phyloP scores from a whole-genome alignment of 192 early-diverging fungal species.

The Coemansia sp. region DNA sequence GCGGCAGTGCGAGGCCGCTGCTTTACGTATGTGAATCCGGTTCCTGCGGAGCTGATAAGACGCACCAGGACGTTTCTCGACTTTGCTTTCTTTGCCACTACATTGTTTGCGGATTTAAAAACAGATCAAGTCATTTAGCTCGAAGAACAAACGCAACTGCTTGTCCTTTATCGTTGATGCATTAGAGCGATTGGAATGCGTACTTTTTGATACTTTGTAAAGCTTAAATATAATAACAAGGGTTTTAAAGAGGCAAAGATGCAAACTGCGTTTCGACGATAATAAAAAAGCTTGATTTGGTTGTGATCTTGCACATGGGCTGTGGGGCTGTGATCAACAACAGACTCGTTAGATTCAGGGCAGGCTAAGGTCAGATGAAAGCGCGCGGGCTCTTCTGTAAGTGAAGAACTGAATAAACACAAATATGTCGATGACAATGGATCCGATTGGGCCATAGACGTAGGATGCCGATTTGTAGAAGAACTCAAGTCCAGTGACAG shows the following conservation, averaged over 20 bases:
- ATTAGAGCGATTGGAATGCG: background rate
- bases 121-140: no score
- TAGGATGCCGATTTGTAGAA: slow-evolving; percentile 14
- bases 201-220: background rate
- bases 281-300: background rate
- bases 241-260: background rate
- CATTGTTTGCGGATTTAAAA: background rate
- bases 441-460: slow-evolving; percentile 29
- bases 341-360: background rate
- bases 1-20: slow-evolving; percentile 69
- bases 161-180: background rate
- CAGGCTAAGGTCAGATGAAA: background rate
- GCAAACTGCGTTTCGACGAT: background rate
- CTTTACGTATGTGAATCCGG: slow-evolving; percentile 89
- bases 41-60: slow-evolving; percentile 83
- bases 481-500: slow-evolving; percentile 11
- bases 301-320: background rate
- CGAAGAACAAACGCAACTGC: background rate
- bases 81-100: slow-evolving; percentile 84
- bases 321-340: background rate
- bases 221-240: background rate
- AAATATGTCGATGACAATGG: slow-evolving; percentile 20
- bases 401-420: slow-evolving; percentile 18
- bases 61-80: slow-evolving; percentile 83
- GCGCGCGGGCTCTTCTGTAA: background rate